Evolutionary conservation across 2,329 filamentous ascomycete genomes (phyloP), one percentile per base, ranked within the genome.

Genomic region (Eutypa lata): DNA sequence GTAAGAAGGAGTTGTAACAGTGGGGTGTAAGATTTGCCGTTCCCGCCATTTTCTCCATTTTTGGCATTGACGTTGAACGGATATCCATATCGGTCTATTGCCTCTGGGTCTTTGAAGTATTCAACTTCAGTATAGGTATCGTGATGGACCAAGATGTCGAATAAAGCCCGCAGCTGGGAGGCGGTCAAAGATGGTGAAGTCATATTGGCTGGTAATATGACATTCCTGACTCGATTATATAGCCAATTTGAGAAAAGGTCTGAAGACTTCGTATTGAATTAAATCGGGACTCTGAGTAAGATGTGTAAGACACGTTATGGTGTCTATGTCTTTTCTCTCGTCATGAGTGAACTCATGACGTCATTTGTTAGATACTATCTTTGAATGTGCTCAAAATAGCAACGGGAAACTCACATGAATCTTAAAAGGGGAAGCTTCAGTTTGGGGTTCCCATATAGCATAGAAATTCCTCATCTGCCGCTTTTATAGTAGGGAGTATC

Each of bases 41-140:
- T 50, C 19, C 66, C 56, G 48, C 63, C 55, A n/a, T 67, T 50
- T 38, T 64, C 51, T 44, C 66, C 47, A 14, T 55, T 49, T 28
- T 55, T 56, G 16, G 47, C 47, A 57, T 57, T 24, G 56, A 64
- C 31, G 50, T 66, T 71, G 68, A 92, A 91, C 0, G 89, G 89
- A 57, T 81, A 83, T 14, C 89, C 89, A 72, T 90, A 91, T 21
- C 76, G 69, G 53, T 79, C 75, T 54, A 91, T 86, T 26, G 84
- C 81, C 2, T 76, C 72, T 0, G 87, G 81, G 37, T 78, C 71
- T 62, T 86, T 89, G 76, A 92, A 91, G 55, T 78, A 79, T 64
- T 87, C 80, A 55, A 91, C 88, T 69, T 94, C 89, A 13, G 79
- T 69, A 60, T 85, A 86, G 1, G 80, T 82, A 67, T 84, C 76